Evolutionary conservation across 2,329 filamentous ascomycete genomes (phyloP).

Genomic region (Fusarium coicis): DNA sequence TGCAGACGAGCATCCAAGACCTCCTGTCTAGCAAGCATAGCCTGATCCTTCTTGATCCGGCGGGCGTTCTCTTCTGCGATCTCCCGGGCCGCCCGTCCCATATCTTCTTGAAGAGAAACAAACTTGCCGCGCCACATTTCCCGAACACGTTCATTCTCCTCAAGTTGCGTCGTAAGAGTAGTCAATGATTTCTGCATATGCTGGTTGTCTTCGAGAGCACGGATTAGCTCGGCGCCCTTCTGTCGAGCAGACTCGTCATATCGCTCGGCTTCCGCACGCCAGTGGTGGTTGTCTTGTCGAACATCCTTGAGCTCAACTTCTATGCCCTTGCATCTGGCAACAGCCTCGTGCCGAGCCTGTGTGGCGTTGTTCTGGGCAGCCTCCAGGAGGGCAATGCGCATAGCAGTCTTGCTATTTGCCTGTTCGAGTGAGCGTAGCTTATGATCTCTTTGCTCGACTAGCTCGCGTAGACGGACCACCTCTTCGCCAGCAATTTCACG

Average conservation of each 20-base stretch:
- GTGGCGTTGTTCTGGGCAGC: slow-evolving; percentile 69
- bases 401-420: slow-evolving; percentile 62
- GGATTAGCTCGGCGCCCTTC: slow-evolving; percentile 60
- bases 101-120: slow-evolving; percentile 86
- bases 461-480: slow-evolving; percentile 73
- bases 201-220: slow-evolving; percentile 70
- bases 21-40: slow-evolving; percentile 81
- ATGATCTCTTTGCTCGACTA: slow-evolving; percentile 75
- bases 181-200: slow-evolving; percentile 79
- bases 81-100: slow-evolving; percentile 81
- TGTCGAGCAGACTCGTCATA: slow-evolving; percentile 63
- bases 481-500: slow-evolving; percentile 78
- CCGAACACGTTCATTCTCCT: slow-evolving; percentile 86
- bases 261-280: slow-evolving; percentile 70
- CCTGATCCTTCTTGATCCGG: slow-evolving; percentile 82
- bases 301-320: slow-evolving; percentile 67
- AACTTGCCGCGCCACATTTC: slow-evolving; percentile 88
- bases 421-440: slow-evolving; percentile 71
- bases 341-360: slow-evolving; percentile 66
- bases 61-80: slow-evolving; percentile 84
- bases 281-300: slow-evolving; percentile 68
- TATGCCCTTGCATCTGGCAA: slow-evolving; percentile 63
- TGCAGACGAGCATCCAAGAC: slow-evolving; percentile 81
- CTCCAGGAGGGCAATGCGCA: slow-evolving; percentile 74
- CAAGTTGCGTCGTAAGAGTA: slow-evolving; percentile 79